Evolutionary conservation across 371 early-diverging fungal species (phyloP), one percentile per base, ranked within the genome.

Genomic region (Gilbertella persicaria): DNA sequence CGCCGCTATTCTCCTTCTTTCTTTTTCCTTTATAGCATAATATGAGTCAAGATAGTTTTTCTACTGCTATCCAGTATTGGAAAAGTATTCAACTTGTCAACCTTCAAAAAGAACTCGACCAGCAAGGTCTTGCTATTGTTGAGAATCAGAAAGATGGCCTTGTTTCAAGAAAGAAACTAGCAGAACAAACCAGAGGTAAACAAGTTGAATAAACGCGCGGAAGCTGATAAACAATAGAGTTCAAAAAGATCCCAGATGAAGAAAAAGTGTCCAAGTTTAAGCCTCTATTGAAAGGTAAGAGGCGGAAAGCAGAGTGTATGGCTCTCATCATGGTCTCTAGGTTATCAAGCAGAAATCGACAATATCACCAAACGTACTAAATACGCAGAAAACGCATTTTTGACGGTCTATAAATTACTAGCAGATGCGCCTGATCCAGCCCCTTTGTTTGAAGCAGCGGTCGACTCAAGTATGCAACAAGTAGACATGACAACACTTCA

Each of bases 311-410:
- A n/a, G n/a, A n/a, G n/a, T n/a, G n/a, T n/a, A n/a, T n/a, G n/a
- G n/a, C n/a, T n/a, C n/a, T n/a, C n/a, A n/a, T n/a, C n/a, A n/a
- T n/a, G n/a, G n/a, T n/a, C n/a, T n/a, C n/a, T n/a, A 78, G 92
- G 86, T 4, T 96, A 95, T 70, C 95, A 95, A 62, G 62, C 77
- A 51, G 97, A 96, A 66, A 96, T 96, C 50, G 97, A 96, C 60
- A 75, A 74, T 38, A 80, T 96, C 50, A 93, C 94, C 6, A 86
- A 86, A 53, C 75, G 94, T 40, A 87, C 89, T 36, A 95, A 94
- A 67, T 80, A 72, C 42, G 84, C 93, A n/a, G 93, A 95, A 53
- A 87, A 83, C 45, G 82, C 86, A 10, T 94, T 94, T 60, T 67
- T 95, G 42, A 78, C 79, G 25, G 67, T 95, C 14, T 95, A 92